Percentiles rank a stretch among this genome's conserved stretches.
These are phyloP conservation scores for Umbelopsis sp. DNA, from an alignment of 371 early-diverging fungal genomes.

Conservation along the genomic window DNA sequence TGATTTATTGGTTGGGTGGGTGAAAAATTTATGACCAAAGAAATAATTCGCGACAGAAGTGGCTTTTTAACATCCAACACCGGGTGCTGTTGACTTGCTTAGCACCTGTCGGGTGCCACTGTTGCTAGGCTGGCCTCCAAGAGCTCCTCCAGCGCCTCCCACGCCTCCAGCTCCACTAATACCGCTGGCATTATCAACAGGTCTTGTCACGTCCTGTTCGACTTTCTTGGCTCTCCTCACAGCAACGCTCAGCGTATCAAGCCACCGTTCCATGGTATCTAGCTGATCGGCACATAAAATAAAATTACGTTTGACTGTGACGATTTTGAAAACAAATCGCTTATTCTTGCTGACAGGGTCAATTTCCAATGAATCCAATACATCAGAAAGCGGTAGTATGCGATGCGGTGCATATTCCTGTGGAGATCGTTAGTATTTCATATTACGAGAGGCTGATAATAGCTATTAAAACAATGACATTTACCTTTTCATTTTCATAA, in stretches of 20 bases:
- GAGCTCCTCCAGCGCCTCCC: conserved; percentile 37
- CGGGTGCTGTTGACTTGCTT: background rate
- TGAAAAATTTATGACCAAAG: background rate
- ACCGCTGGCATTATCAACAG: conserved; percentile 47
- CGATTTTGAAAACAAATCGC: conserved; percentile 74
- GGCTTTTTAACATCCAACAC: conserved; percentile 9
- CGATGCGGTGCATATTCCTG: conserved; percentile 79
- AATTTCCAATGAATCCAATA: conserved; percentile 77
- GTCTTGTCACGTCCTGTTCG: conserved; percentile 19
- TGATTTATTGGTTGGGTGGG: background rate
- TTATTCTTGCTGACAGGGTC: conserved; percentile 66
- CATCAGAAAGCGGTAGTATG: conserved; percentile 68
- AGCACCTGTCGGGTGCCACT: background rate
- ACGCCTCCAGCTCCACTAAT: conserved; percentile 46
- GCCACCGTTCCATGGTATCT: conserved; percentile 66
- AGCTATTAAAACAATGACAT: conserved; percentile 8
- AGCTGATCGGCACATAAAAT: conserved; percentile 70
- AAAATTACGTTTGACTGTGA: conserved; percentile 73
- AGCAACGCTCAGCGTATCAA: conserved; percentile 65
- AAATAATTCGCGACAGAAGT: background rate
- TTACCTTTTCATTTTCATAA: conserved; percentile 81
- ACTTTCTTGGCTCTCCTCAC: conserved; percentile 50
- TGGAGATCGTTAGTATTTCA: conserved; percentile 4
- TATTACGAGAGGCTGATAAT: background rate
- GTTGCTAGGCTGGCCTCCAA: conserved; percentile 26